phyloP scores from a whole-genome alignment of 768 basidiomycete genomes.

The Boletus eberwhitei region DNA sequence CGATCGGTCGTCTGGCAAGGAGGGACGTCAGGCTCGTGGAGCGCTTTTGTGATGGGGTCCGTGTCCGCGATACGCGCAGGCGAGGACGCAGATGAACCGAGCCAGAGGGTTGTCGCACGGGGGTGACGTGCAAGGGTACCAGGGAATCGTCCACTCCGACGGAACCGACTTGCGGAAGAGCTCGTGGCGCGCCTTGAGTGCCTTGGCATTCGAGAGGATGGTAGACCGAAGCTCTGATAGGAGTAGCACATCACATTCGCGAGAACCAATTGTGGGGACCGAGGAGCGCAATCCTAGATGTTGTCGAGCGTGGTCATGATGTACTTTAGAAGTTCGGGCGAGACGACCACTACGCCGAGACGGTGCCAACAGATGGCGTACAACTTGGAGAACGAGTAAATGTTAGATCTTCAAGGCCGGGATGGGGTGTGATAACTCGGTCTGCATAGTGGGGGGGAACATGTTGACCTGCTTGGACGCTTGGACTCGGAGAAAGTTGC shows the following conservation, averaged over 20 bases:
- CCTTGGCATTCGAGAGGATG: constrained; percentile 46
- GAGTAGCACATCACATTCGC: constrained; percentile 44
- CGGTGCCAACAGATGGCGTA: constrained; percentile 80
- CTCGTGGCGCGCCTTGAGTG: constrained; percentile 48
- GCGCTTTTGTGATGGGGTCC: constrained; percentile 49
- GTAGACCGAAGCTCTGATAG: constrained; percentile 51
- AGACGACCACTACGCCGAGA: constrained; percentile 67
- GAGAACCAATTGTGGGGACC: constrained; percentile 68
- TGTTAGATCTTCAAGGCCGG: constrained; percentile 56
- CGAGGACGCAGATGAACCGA: constrained; percentile 19
- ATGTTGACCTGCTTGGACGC: too few species aligned
- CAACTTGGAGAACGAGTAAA: constrained; percentile 81
- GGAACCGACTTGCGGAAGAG: constrained; percentile 54
- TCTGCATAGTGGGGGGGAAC: constrained; percentile 38
- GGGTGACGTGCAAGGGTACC: not conserved
- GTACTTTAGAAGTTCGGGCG: constrained; percentile 46
- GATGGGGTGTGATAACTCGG: not conserved
- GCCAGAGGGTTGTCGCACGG: not conserved
- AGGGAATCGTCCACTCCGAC: constrained; percentile 48
- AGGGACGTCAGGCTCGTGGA: constrained; percentile 65
- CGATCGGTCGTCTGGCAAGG: constrained; percentile 61
- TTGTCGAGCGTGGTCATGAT: constrained; percentile 66
- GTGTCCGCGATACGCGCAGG: constrained; percentile 39
- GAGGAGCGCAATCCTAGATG: constrained; percentile 76
- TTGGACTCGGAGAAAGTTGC: too few species aligned